A percentile compares a stretch with the other conserved stretches of the same genome.
phyloP scores from a whole-genome alignment of 345 rosid species.

The Euphorbia lathyris region DNA sequence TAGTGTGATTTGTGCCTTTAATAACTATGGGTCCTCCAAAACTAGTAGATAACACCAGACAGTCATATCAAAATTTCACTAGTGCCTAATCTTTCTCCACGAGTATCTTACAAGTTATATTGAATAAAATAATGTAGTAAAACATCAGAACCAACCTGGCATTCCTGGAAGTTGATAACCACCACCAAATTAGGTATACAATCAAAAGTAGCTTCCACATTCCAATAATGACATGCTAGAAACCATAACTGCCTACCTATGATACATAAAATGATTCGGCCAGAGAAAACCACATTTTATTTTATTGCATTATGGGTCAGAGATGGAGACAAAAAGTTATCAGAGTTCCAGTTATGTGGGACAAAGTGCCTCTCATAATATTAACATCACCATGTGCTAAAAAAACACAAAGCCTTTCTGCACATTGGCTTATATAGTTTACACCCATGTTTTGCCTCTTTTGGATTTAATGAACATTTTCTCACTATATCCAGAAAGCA shows the following conservation, averaged over 20 bases:
- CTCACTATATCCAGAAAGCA: constrained; percentile 6
- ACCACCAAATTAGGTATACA: too few species aligned
- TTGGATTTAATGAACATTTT: neutral
- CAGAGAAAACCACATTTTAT: neutral
- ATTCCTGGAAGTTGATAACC: too few species aligned
- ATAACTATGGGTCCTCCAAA: too few species aligned
- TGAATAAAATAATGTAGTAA: neutral
- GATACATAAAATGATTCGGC: neutral
- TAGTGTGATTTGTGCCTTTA: too few species aligned
- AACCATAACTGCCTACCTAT: neutral
- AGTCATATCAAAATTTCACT: neutral
- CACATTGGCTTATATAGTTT: neutral
- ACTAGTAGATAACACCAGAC: neutral
- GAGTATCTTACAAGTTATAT: neutral
- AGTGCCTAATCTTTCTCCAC: neutral
- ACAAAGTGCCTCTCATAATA: constrained; percentile 9
- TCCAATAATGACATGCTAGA: neutral
- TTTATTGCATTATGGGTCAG: neutral
- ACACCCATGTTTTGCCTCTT: constrained; percentile 6
- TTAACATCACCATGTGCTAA: constrained; percentile 23
- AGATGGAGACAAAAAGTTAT: constrained; percentile 8
- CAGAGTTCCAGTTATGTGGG: constrained; percentile 14
- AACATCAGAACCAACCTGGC: neutral
- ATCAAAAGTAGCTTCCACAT: neutral
- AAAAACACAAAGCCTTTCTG: neutral